Base-by-base conservation (phyloP, 2,329 filamentous ascomycete species). In the Stemphylium lycopersici region DNA sequence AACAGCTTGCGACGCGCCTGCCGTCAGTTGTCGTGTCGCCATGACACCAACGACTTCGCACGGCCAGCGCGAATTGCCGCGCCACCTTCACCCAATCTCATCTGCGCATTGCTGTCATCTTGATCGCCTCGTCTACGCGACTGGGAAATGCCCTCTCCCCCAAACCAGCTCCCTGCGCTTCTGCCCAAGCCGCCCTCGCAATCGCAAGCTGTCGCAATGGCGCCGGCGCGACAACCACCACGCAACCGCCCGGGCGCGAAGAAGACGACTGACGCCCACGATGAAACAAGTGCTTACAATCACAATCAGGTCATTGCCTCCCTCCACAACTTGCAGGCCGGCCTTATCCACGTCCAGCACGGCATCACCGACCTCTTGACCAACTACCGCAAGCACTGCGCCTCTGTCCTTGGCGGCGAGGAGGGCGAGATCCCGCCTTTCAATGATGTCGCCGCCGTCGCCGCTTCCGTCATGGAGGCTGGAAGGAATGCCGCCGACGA, bases 361-460 rank as follows among this genome's bases (percentile, higher is more conserved):
- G 84, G 91, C 36, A 87, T 96, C 72, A 88, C 90, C 70, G 88
- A 87, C 55, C 88, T 96, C 67, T 88, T 90, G 61, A 84, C 86
- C 68, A 90, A 93, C 66, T 96, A 96, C 78, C 85, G 96, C 70
- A 89, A 91, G 72, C 91, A 96, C 81, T 92, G 90, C 66, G 91
- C 93, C 75, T 87, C 91, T 6, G 85, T 96, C 42, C 84, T 96
- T 11, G 67, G 68, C 29, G 68, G 69, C 45, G 70, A 74, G 48
- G 69, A 71, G 26, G 72, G 68, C 49, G 71, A 69, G 61, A 76
- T 77, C 32, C 73, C 79, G n/a, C 67, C 74, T 40, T 76, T 76
- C 33, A 79, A 51, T 12, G 52, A 50, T 36, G 37, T 81, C 72
- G 56, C 64, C 2, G 59, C 65, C 11, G 63, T 59, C 18, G 66